Conservation (phyloP, 1,139 yeast species). For the Entelexis paramagnoliae region DNA sequence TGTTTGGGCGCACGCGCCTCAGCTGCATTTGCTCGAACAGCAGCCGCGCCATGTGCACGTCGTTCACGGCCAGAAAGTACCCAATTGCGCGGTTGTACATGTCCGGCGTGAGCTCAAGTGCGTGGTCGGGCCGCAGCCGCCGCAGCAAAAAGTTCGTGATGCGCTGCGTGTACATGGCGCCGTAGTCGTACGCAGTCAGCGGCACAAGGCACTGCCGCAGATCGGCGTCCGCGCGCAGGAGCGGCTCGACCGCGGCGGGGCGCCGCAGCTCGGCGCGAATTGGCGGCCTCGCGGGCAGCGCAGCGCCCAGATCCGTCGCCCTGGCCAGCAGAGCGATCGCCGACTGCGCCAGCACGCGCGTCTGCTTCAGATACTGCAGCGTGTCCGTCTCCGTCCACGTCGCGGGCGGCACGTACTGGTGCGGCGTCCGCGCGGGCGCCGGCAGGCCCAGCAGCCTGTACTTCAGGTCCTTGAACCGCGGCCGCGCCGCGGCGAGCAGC, state of each 20-base stretch:
- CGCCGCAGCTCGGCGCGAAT: constrained; percentile 5
- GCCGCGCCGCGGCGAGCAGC: neutral
- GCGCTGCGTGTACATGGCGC: neutral
- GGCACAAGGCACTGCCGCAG: neutral
- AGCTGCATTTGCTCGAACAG: constrained; percentile 11
- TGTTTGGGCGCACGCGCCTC: constrained; percentile 4
- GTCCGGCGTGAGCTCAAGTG: constrained; percentile 2
- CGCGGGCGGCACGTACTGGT: neutral
- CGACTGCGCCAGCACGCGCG: constrained; percentile 11
- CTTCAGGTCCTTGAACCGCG: constrained; percentile 7
- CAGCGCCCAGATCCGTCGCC: constrained; percentile 9
- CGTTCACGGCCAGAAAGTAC: constrained; percentile 13
- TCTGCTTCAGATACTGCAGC: constrained; percentile 17
- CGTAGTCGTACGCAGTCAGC: constrained; percentile 11
- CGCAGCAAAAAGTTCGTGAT: constrained; percentile 4
- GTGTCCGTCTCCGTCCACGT: constrained; percentile 18
- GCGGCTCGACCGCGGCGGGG: neutral
- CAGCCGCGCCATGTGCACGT: constrained; percentile 16
- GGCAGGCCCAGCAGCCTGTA: constrained; percentile 9
- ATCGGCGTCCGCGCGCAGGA: neutral
- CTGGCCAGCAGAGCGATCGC: constrained; percentile 11
- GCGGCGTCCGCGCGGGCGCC: neutral
- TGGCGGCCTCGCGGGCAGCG: constrained; percentile 2
- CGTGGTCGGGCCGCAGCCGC: constrained; percentile 8
- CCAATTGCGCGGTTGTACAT: constrained; percentile 17